Percentiles rank a stretch among this genome's conserved stretches.
phyloP scores from a whole-genome alignment of 352 stramenopile species.

The Thalassiosira delicatula region DNA sequence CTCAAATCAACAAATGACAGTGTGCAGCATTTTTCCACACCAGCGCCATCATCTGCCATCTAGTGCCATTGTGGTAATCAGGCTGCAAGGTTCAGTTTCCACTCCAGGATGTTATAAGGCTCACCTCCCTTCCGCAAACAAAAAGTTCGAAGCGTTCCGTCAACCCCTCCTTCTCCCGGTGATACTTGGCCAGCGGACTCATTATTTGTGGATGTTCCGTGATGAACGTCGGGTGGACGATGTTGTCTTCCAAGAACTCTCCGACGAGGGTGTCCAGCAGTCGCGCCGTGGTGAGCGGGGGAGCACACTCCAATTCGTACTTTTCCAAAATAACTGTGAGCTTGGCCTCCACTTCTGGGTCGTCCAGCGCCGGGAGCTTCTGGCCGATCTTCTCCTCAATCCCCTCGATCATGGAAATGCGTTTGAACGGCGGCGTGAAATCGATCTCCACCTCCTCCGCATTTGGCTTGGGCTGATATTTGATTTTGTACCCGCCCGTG shows the following conservation, averaged over 20 bases:
- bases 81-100: not conserved
- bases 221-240: conserved; percentile 97
- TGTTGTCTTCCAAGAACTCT: conserved; percentile 94
- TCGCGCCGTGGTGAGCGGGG: conserved; percentile 93
- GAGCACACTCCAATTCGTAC: conserved; percentile 89
- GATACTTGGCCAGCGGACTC: conserved; percentile 94
- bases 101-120: conserved; percentile 32
- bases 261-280: conserved; percentile 97
- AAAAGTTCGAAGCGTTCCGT: conserved; percentile 99
- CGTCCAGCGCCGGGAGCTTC: conserved; percentile 87
- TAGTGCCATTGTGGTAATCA: no score
- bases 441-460: conserved; percentile 91
- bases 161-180: conserved; percentile 91
- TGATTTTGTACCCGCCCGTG: conserved; percentile 94
- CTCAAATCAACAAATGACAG: no score
- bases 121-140: conserved; percentile 88
- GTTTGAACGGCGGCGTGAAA: conserved; percentile 97
- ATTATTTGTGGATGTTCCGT: conserved; percentile 97
- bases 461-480: conserved; percentile 90
- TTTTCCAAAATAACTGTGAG: conserved; percentile 89
- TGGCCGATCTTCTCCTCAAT: conserved; percentile 90
- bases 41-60: no score
- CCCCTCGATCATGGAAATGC: conserved; percentile 95
- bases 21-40: no score
- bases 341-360: conserved; percentile 83